Percentiles rank a stretch among this genome's conserved stretches.
phyloP scores from a whole-genome alignment of 129 eudicot species.

The Saussurea involucrata region DNA sequence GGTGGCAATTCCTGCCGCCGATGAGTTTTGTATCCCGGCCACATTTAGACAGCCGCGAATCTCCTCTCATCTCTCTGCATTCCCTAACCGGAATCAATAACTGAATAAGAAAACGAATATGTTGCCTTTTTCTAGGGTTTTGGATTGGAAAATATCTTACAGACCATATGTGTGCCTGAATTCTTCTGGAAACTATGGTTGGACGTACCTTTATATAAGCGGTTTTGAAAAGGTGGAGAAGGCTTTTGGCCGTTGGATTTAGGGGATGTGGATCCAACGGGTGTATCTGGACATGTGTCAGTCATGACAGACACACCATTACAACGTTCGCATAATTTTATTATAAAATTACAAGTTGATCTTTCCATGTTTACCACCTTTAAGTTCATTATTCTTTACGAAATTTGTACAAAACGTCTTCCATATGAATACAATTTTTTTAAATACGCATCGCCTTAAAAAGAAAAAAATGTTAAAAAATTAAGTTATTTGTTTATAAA shows the following conservation, averaged over 20 bases:
- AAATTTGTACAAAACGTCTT: too few relatives aligned
- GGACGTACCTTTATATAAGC: slow-evolving; percentile 26
- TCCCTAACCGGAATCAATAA: slow-evolving; percentile 42
- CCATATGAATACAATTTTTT: too few relatives aligned
- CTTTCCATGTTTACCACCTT: too few relatives aligned
- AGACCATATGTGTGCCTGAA: not conserved
- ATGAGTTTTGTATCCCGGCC: slow-evolving; percentile 41
- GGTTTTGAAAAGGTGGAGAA: not conserved
- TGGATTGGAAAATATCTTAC: not conserved
- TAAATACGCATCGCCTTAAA: too few relatives aligned
- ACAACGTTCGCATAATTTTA: slow-evolving; percentile 9
- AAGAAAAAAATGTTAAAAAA: too few relatives aligned
- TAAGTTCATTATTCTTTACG: too few relatives aligned
- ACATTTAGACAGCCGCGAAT: slow-evolving; percentile 46
- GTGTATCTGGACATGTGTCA: not conserved
- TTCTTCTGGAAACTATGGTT: not conserved
- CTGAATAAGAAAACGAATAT: not conserved
- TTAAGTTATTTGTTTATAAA: too few relatives aligned
- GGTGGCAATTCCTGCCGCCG: slow-evolving; percentile 88
- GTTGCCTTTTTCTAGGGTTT: not conserved
- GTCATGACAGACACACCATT: not conserved
- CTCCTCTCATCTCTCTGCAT: slow-evolving; percentile 85
- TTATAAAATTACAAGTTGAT: too few relatives aligned
- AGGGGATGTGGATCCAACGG: slow-evolving; percentile 22
- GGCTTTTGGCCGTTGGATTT: slow-evolving; percentile 23